Conservation (phyloP, 352 stramenopile genomes). For the Globisporangium iwayamae region DNA sequence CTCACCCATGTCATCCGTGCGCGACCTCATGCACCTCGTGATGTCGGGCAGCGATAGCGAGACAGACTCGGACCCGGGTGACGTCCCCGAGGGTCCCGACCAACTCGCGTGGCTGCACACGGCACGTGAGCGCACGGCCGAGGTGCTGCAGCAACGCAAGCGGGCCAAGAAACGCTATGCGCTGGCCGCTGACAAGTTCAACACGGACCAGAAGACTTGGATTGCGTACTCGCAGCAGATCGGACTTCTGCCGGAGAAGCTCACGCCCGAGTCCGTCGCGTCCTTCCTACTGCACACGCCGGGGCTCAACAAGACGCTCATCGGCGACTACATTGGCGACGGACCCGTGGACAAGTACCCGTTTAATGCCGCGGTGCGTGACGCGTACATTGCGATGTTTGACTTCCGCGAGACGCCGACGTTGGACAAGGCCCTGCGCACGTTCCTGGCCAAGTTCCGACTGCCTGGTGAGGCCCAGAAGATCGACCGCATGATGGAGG, state of each 20-base stretch:
- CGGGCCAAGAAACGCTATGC: constrained; percentile 89
- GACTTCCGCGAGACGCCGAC: constrained; percentile 88
- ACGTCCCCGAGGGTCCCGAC: constrained; percentile 26
- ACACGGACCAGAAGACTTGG: constrained; percentile 92
- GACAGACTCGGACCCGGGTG: constrained; percentile 56
- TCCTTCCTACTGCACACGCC: constrained; percentile 93
- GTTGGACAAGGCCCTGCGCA: constrained; percentile 90
- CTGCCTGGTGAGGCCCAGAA: constrained; percentile 98
- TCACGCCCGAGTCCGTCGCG: constrained; percentile 87
- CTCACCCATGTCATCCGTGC: constrained; percentile 79
- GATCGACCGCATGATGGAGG: constrained; percentile 98
- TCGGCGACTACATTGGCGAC: constrained; percentile 97
- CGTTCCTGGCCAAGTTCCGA: constrained; percentile 94
- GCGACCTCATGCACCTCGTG: constrained; percentile 79
- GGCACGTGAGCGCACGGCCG: constrained; percentile 78
- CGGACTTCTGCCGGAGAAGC: constrained; percentile 72
- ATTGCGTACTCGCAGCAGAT: constrained; percentile 88
- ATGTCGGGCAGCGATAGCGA: constrained; percentile 80
- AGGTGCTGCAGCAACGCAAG: constrained; percentile 89
- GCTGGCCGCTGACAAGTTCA: constrained; percentile 93
- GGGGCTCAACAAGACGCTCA: constrained; percentile 90
- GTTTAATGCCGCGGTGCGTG: constrained; percentile 89
- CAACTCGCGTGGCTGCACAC: constrained; percentile 80
- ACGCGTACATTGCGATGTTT: constrained; percentile 91
- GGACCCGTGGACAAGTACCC: constrained; percentile 94